Conservation (phyloP, 345 rosid species). For the Salix suchowensis region DNA sequence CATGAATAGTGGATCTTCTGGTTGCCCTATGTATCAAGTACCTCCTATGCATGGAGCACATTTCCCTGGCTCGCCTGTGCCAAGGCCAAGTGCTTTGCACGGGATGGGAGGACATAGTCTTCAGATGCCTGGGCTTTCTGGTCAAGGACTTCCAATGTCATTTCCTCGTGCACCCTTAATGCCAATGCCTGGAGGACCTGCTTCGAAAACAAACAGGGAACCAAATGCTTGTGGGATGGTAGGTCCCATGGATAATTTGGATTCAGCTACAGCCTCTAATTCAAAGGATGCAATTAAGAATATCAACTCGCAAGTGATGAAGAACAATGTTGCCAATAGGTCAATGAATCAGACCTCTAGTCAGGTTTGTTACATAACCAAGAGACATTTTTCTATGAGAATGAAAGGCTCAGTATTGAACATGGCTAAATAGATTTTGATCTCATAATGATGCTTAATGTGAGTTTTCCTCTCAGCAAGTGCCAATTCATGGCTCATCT, state of each 20-base stretch:
- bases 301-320: conserved; percentile 30
- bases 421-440: neutral
- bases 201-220: conserved; percentile 35
- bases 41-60: conserved; percentile 50
- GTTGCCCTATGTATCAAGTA: conserved; percentile 41
- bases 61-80: conserved; percentile 39
- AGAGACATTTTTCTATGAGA: neutral
- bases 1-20: conserved; percentile 39
- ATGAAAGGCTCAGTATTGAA: neutral
- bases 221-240: conserved; percentile 22
- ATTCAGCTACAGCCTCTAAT: conserved; percentile 29
- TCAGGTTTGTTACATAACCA: conserved; percentile 35
- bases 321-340: conserved; percentile 30
- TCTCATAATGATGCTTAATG: neutral
- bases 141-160: conserved; percentile 45
- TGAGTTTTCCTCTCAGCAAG: neutral
- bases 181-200: conserved; percentile 37
- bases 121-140: conserved; percentile 39
- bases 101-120: conserved; percentile 41
- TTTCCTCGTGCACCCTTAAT: conserved; percentile 34
- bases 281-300: conserved; percentile 43
- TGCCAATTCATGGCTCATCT: neutral
- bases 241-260: conserved; percentile 32
- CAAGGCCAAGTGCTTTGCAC: conserved; percentile 29
- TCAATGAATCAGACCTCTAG: conserved; percentile 30